Evolutionary conservation across 805 yeast species (phyloP), one percentile per base, ranked within the genome.

Genomic region (Geotrichum ghanense): DNA sequence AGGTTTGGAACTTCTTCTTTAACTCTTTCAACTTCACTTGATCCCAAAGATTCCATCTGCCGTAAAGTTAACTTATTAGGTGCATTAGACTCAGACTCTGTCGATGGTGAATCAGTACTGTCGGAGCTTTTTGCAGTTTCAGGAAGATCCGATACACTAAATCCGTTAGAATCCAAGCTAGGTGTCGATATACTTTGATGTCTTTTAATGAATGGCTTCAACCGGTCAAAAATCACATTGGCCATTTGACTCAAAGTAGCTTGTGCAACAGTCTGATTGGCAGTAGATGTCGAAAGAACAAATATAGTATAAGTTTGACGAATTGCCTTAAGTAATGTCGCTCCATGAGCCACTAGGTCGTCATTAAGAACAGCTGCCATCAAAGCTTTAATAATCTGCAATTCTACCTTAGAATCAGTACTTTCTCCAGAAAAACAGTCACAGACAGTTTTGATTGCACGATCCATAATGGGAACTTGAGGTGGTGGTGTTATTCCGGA

Each of bases 231-330:
- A 9, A 89, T 81, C 6, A 85, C 79, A 47, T 80, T 79, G 20
- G 92, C 86, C 57, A 90, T 83, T 66, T 92, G 99, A 2, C 94
- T 85, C 53, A 92, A 71, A 5, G 92, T 83, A 1, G 95, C 97
- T 68, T 94, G 97, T 0, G 98, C 97, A 50, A 89, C 80, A 1
- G 88, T 84, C 65, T 92, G 98, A 60, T 88, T 90, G 22, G 83
- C 70, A 2, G 90, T 78, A 17, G 83, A 79, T 50, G 83, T 70
- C 0, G 97, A 87, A 47, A 86, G 74, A 39, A 92, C 81, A 58
- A 90, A 94, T 22, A 94, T 84, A 61, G 88, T 89, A 68, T 92
- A 92, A 22, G 90, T 86, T 58, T 86, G 95, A 63, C 97, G 77
- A 31, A 94, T 81, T 0, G 97, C 97, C 59, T 84, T 86, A 51